Percentiles rank a stretch among this genome's conserved stretches.
phyloP scores from a whole-genome alignment of 2,329 filamentous ascomycete species.

The Daldinia sp. region DNA sequence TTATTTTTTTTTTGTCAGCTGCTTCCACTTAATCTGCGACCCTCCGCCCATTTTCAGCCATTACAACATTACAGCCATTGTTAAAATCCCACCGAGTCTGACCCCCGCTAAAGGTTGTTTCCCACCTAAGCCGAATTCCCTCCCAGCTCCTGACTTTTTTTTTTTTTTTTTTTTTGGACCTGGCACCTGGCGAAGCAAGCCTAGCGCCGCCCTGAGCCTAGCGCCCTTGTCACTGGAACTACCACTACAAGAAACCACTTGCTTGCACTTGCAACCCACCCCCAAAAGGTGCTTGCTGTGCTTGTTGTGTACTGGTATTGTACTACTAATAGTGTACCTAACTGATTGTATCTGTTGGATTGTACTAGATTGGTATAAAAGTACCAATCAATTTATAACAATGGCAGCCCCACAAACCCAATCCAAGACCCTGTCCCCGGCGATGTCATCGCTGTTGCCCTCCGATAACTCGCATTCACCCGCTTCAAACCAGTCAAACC shows the following conservation, averaged over 20 bases:
- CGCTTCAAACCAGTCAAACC: constrained; percentile 20
- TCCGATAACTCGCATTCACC: constrained; percentile 26
- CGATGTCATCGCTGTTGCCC: constrained; percentile 42
- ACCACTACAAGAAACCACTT: too few relatives aligned
- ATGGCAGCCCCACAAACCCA: constrained; percentile 42
- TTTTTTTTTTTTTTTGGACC: background rate
- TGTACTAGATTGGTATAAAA: constrained; percentile 11
- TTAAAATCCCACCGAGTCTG: constrained; percentile 6
- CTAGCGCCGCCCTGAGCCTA: constrained; percentile 10
- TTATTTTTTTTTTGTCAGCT: constrained; percentile 12
- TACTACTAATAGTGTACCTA: background rate
- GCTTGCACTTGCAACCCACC: too few relatives aligned
- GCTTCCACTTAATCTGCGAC: constrained; percentile 8
- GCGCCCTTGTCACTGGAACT: background rate
- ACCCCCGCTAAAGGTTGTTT: constrained; percentile 3
- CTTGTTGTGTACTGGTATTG: background rate
- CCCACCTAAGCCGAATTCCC: constrained; percentile 5
- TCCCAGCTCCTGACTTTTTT: constrained; percentile 5
- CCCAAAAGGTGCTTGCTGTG: background rate
- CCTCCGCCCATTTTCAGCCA: background rate
- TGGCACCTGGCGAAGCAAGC: constrained; percentile 11
- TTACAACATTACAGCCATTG: background rate
- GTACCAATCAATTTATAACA: constrained; percentile 39
- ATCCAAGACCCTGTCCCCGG: constrained; percentile 31
- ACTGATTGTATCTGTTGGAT: background rate